phyloP scores from a whole-genome alignment of 1,284 basidiomycete species.

The Ustilago loliicola region DNA sequence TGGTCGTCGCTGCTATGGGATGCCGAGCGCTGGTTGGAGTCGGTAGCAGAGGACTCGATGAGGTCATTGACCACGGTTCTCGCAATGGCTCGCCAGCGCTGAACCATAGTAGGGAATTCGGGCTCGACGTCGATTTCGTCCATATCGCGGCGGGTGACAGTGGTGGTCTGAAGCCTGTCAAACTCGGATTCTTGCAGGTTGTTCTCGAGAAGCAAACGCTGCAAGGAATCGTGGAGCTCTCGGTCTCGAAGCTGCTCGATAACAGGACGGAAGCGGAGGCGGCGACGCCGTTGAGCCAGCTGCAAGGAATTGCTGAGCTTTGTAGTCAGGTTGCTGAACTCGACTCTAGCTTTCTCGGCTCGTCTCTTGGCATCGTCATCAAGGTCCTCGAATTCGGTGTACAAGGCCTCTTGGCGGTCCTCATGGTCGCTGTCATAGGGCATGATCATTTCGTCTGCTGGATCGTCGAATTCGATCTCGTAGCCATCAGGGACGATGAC shows the following conservation, averaged over 20 bases:
- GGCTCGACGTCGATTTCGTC: slow-evolving; percentile 1
- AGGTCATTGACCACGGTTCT: not conserved
- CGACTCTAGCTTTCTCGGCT: not conserved
- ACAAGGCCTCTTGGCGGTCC: not conserved
- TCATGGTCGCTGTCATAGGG: slow-evolving; percentile 2
- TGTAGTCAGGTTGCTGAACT: not conserved
- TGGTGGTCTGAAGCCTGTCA: not conserved
- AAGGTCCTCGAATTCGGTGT: slow-evolving; percentile 6
- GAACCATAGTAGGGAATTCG: not conserved
- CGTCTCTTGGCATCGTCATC: not conserved
- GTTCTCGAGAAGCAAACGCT: not conserved
- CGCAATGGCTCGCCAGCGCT: not conserved
- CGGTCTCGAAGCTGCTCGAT: not conserved
- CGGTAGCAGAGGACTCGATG: not conserved
- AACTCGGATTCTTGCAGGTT: not conserved
- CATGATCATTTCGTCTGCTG: not conserved
- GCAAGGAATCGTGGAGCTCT: not conserved
- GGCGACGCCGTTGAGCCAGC: slow-evolving; percentile 1
- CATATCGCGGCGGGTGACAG: not conserved
- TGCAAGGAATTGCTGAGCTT: not conserved
- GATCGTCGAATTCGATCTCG: not conserved
- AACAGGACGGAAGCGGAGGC: slow-evolving; percentile 10
- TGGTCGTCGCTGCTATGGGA: not conserved
- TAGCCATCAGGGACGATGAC: not conserved
- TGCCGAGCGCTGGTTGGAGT: not conserved